These are phyloP conservation scores for Suillus decipiens DNA, from an alignment of 768 basidiomycete genomes.

Conservation along the genomic window DNA sequence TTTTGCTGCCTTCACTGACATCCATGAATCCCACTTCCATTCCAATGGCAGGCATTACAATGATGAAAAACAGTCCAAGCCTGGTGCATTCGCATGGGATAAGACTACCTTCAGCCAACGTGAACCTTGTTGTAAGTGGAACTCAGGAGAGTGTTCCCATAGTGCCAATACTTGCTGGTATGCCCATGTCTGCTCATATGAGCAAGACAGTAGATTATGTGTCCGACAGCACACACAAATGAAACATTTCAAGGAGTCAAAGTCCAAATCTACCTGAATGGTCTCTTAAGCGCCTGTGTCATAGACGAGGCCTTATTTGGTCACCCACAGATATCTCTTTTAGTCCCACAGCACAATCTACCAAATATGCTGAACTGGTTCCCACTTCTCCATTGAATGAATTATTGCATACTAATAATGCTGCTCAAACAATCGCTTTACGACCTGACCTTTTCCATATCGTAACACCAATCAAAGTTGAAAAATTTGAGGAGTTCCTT, in stretches of 20 bases:
- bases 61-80: not conserved
- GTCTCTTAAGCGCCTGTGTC: too few relatives aligned
- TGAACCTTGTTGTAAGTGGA: not conserved
- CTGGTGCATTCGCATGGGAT: not conserved
- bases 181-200: not conserved
- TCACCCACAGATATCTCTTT: not conserved
- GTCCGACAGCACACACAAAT: not conserved
- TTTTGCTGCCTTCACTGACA: not conserved
- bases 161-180: not conserved
- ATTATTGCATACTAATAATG: not conserved
- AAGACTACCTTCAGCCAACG: not conserved
- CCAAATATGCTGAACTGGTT: not conserved
- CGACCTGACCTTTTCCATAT: conserved; percentile 17
- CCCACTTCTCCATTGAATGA: not conserved
- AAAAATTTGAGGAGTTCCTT: conserved; percentile 23
- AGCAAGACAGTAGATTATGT: not conserved
- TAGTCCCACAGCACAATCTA: not conserved
- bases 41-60: not conserved
- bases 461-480: conserved; percentile 30
- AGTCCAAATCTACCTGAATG: not conserved
- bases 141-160: not conserved
- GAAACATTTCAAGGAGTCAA: not conserved
- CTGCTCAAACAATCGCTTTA: not conserved
- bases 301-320: not conserved
- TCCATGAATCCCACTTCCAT: not conserved